Evolutionary conservation across 805 yeast species (phyloP), one percentile per base, ranked within the genome.

Genomic region (Metschnikowia dekortorum): DNA sequence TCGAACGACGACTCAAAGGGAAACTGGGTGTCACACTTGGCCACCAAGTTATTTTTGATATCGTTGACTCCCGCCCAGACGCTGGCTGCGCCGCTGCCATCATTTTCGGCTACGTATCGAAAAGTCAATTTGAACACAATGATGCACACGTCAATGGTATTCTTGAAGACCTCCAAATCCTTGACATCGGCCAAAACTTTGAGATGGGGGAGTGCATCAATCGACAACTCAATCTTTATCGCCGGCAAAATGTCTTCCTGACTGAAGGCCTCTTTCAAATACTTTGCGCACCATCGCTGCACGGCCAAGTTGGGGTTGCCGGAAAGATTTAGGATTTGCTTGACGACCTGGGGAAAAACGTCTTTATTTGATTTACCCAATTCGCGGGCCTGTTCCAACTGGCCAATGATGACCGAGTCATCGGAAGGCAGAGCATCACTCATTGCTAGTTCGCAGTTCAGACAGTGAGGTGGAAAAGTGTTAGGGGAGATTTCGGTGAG

Each of bases 1-100:
- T 73, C 70, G 48, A 74, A 81, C 16, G 74, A 67, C 13, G 75
- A 67, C 18, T 69, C 64, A 49, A 82, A 71, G 4, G 89, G 89
- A 57, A 74, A 82, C 3, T 62, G 68, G 3, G 81, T 64, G 22
- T 75, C 79, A 82, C 89, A 88, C 50, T 81, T 76, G 8, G 73
- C 66, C n/a, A 87, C 64, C n/a, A 89, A 71, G 33, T 69, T 70
- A 31, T 71, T 70, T 66, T 87, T 88, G 59, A 91, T 66, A 6
- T 72, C 75, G 13, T 71, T 64, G 53, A 87, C 60, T 42, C 75
- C 72, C 28, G 69, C 63, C 96, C 96, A 89, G 18, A 69, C 58
- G n/a, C 57, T 62, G 16, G 39, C 39, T 10, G 46, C 46, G 46
- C 59, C 59, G 51, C 73, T 66, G 33, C 78, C 75, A 48, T 79